Evolutionary conservation across 169 alveolate species (phyloP), one percentile per base, ranked within the genome.

Genomic region (Plasmodium coatneyi): DNA sequence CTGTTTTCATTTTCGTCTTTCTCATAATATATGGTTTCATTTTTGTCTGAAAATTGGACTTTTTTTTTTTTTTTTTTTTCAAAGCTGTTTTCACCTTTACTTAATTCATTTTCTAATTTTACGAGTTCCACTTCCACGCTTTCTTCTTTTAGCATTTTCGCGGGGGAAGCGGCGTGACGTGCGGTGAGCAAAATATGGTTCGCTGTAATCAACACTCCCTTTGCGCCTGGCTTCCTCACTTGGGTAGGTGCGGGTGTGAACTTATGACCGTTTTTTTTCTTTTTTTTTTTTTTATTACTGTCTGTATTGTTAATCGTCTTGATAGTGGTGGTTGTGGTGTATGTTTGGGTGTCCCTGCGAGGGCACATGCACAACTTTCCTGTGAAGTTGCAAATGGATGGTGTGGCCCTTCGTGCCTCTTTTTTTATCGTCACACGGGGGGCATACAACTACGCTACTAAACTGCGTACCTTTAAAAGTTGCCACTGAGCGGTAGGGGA

Each of bases 1-100:
- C 72, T 89, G 36, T 89, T 78, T 89, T 89, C 94, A 80, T 43
- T 89, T 89, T 89, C 94, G 82, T 89, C 94, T 22, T 89, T 89
- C 49, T 89, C 94, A 66, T 89, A 89, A 89, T 89, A 89, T 80
- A 89, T 79, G 4, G 94, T 89, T 89, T 89, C 94, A 66, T 89
- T 89, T 16, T 89, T 78, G 43, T 89, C 91, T 60, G 94, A 89
- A 89, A 89, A 89, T 56, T 89, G 94, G 7, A 89, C 94, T 70
- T 71, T 89, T 70, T 89, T 89, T 66, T 25, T 66, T 66, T 82
- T 89, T 41, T 79, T 89, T 89, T 89, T 80, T 34, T 89, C 90
- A 3, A 36, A 41, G 41, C 71, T 56, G 52, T 32, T 66, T 10
- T 39, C 36, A n/a, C 43, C 52, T 46, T 56, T 80, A 1, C 32